Base-by-base conservation (phyloP, 257 asterid species). In the Petrea volubilis region DNA sequence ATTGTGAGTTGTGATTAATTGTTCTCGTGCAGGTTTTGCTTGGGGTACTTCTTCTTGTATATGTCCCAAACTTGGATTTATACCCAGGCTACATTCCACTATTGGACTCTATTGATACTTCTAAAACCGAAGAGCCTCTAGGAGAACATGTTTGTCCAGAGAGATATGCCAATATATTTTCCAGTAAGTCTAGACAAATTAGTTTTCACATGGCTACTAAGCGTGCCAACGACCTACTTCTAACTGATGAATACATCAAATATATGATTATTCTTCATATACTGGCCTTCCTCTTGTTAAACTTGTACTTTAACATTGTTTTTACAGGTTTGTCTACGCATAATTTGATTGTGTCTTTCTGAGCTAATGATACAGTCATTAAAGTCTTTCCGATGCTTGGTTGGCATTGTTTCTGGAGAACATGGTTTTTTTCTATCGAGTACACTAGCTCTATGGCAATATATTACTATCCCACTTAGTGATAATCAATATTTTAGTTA, bases 111-210 rank as follows among this genome's bases (percentile, higher is more conserved):
- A 43, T 51, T 64, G 89, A 85, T 69, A 85, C 73, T 58, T 64
- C 76, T 77, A 73, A 76, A 61, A 66, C 47, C 44, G 88, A 83
- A 75, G 75, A 72, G 66, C 81, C 81, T 74, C 82, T 69, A n/a
- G 90, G 79, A 53, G 96, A 90, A 79, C 80, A 80, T 60, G 74
- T 87, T 79, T 92, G 85, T 74, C 98, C 98, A 2, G 98, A 92
- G 84, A 88, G 96, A 84, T 27, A 34, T 73, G 90, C 88, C 74
- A 88, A 65, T 63, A 60, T 90, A 76, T 79, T 90, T 67, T 81
- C 96, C 53, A 70, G 98, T 92, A 80, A 78, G 93, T 73, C 53
- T 71, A 43, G 18, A 34, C 11, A 24, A 33, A 51, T 52, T 29
- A 41, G 28, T 64, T 59, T 67, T 50, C 24, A 29, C 67, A 29